phyloP scores from a whole-genome alignment of 2,329 filamentous ascomycete species.

The Fusarium xyrophilum region DNA sequence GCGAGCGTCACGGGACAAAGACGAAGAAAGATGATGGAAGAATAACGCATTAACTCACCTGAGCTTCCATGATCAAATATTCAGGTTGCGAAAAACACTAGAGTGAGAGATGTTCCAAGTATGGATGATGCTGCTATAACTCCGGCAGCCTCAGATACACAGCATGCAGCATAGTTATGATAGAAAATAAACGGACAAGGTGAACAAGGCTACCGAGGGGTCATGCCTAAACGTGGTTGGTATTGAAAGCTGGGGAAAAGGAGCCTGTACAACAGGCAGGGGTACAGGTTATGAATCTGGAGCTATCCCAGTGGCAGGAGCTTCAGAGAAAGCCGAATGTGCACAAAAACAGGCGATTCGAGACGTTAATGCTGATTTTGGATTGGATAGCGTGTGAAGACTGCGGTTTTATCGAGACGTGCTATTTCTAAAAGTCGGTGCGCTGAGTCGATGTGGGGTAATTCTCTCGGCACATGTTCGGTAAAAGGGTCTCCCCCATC shows the following conservation, averaged over 20 bases:
- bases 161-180: conserved; percentile 54
- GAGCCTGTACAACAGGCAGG: conserved; percentile 21
- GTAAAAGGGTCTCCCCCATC: conserved; percentile 5
- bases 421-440: conserved; percentile 52
- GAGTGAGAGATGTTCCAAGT: conserved; percentile 13
- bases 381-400: conserved; percentile 28
- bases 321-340: not conserved
- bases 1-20: conserved; percentile 38
- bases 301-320: conserved; percentile 8
- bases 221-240: conserved; percentile 46
- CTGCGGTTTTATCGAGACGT: conserved; percentile 49
- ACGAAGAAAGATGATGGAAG: conserved; percentile 3
- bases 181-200: conserved; percentile 41
- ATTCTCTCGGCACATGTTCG: conserved; percentile 22
- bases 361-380: conserved; percentile 29
- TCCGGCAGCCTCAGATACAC: conserved; percentile 51
- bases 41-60: conserved; percentile 48
- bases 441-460: conserved; percentile 49
- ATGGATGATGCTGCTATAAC: conserved; percentile 52
- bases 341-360: conserved; percentile 1
- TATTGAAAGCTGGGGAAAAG: conserved; percentile 28
- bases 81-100: conserved; percentile 27
- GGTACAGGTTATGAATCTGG: conserved; percentile 14
- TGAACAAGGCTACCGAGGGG: conserved; percentile 51
- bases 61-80: conserved; percentile 54